Conservation (phyloP, 73 alveolate genomes). For the Uronychia setigera region DNA sequence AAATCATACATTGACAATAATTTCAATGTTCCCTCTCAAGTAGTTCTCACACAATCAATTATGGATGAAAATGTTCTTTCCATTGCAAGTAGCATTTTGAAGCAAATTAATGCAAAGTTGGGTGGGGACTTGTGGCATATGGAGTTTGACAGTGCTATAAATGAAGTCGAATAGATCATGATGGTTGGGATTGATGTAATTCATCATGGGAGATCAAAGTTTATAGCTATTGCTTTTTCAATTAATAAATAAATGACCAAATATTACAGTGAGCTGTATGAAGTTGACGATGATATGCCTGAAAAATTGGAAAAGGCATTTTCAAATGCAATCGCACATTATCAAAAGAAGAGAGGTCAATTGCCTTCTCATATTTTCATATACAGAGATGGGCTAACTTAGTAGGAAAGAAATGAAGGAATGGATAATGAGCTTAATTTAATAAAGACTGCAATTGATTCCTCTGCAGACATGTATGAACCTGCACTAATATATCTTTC, state of each 20-base stretch:
- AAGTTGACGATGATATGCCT: constrained; percentile 29
- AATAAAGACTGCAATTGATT: constrained; percentile 32
- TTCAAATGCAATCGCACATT: constrained; percentile 20
- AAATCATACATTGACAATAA: constrained; percentile 42
- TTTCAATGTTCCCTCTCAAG: constrained; percentile 46
- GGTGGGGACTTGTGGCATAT: constrained; percentile 65
- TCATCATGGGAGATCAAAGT: constrained; percentile 38
- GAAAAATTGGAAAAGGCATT: constrained; percentile 14
- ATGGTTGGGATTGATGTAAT: constrained; percentile 67
- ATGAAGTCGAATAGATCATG: constrained; percentile 42
- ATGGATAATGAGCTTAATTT: constrained; percentile 35
- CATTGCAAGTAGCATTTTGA: constrained; percentile 41
- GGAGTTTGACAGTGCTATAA: constrained; percentile 29
- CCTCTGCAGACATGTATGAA: constrained; percentile 1
- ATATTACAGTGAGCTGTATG: constrained; percentile 25
- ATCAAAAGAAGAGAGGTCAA: constrained; percentile 29
- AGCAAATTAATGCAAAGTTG: constrained; percentile 54
- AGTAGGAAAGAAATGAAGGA: constrained; percentile 43
- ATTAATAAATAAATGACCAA: constrained; percentile 36
- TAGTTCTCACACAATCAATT: constrained; percentile 17
- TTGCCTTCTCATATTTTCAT: constrained; percentile 55
- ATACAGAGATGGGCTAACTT: constrained; percentile 62
- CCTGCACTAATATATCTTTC: constrained; percentile 67
- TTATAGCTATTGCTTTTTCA: constrained; percentile 44
- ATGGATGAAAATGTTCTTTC: constrained; percentile 24